Evolutionary conservation across 495 filamentous ascomycete species (phyloP).

Genomic region (Annulohypoxylon maeteangense): DNA sequence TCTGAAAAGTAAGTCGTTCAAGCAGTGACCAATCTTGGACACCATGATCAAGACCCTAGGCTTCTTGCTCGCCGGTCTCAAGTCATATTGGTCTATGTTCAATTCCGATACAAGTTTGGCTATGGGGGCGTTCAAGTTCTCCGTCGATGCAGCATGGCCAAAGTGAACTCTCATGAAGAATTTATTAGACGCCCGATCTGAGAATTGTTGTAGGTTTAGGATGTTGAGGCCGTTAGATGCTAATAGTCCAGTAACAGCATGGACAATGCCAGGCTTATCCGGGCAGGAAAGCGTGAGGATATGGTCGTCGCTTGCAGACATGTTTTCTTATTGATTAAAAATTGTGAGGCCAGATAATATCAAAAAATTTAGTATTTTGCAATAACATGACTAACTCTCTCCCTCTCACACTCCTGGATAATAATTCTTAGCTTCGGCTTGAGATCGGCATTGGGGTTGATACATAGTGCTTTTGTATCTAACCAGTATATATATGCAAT

Average conservation of each 20-base stretch:
- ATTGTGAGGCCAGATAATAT: slow-evolving; percentile 22
- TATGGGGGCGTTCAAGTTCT: slow-evolving; percentile 63
- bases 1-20: slow-evolving; percentile 83
- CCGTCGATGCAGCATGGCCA: slow-evolving; percentile 57
- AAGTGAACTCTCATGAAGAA: slow-evolving; percentile 87
- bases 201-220: slow-evolving; percentile 78
- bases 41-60: slow-evolving; percentile 81
- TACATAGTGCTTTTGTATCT: slow-evolving; percentile 41
- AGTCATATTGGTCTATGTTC: slow-evolving; percentile 67
- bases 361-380: slow-evolving; percentile 29
- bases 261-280: slow-evolving; percentile 78
- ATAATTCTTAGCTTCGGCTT: slow-evolving; percentile 34
- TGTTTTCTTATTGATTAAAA: slow-evolving; percentile 22
- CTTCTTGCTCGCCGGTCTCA: slow-evolving; percentile 69
- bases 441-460: slow-evolving; percentile 45
- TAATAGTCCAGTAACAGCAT: slow-evolving; percentile 77
- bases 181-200: slow-evolving; percentile 69
- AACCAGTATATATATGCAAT: slow-evolving; percentile 26
- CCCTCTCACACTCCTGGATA: slow-evolving; percentile 13
- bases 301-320: slow-evolving; percentile 60
- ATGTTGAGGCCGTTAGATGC: slow-evolving; percentile 75
- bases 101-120: slow-evolving; percentile 65
- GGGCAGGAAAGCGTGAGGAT: slow-evolving; percentile 80
- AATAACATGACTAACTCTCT: slow-evolving; percentile 43
- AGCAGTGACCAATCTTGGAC: slow-evolving; percentile 81